Evolutionary conservation across 2,329 filamentous ascomycete species (phyloP).

Genomic region (Fusarium transvaalense): DNA sequence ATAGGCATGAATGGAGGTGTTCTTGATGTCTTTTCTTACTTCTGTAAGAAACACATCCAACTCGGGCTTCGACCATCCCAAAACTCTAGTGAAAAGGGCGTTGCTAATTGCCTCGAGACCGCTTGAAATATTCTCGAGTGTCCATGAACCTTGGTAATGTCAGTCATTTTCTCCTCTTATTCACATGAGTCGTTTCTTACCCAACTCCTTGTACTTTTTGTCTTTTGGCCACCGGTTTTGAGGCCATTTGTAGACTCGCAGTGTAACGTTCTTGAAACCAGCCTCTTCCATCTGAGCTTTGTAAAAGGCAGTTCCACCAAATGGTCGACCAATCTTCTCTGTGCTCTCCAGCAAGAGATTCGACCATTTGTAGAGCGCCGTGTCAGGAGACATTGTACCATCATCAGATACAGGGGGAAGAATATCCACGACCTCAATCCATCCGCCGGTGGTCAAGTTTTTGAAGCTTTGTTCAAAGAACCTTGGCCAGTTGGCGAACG

Average conservation of each 20-base stretch:
- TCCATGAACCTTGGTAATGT: slow-evolving; percentile 19
- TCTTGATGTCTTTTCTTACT: slow-evolving; percentile 45
- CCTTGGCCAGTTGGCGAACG: slow-evolving; percentile 34
- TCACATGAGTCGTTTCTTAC: slow-evolving; percentile 31
- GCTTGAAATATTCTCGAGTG: slow-evolving; percentile 34
- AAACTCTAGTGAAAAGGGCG: slow-evolving; percentile 46
- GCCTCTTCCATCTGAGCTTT: slow-evolving; percentile 57
- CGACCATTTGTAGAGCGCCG: slow-evolving; percentile 39
- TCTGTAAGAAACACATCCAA: slow-evolving; percentile 43
- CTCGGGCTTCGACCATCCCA: slow-evolving; percentile 46
- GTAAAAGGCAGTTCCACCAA: slow-evolving; percentile 37
- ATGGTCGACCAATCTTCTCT: slow-evolving; percentile 46
- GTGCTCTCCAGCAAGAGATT: slow-evolving; percentile 45
- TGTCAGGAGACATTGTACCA: slow-evolving; percentile 24
- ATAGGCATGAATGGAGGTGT: slow-evolving; percentile 48
- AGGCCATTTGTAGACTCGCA: slow-evolving; percentile 61
- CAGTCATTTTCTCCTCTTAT: rapidly evolving
- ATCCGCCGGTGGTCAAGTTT: slow-evolving; percentile 42
- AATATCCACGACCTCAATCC: slow-evolving; percentile 44
- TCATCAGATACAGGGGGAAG: slow-evolving; percentile 18
- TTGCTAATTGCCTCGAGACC: slow-evolving; percentile 46
- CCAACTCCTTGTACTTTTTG: slow-evolving; percentile 62
- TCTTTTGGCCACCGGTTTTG: slow-evolving; percentile 63
- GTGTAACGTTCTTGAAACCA: slow-evolving; percentile 63
- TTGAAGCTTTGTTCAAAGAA: slow-evolving; percentile 41